Evolutionary conservation across 208 protist species (phyloP).

Genomic region (Trypanosoma melophagium): DNA sequence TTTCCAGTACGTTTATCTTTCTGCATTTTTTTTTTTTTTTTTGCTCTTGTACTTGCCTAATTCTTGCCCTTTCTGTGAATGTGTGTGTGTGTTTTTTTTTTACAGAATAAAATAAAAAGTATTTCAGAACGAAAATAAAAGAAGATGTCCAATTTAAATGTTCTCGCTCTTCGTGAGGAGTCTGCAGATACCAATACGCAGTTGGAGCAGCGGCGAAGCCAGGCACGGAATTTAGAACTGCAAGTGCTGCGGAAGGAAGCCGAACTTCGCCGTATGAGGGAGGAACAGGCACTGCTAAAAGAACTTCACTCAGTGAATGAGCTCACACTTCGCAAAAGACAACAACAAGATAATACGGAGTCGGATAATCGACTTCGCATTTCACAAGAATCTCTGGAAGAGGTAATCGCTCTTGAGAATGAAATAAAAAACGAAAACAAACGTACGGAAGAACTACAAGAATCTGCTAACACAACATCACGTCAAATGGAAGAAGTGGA

Average conservation of each 20-base stretch:
- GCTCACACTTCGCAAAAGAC: slow-evolving; percentile 70
- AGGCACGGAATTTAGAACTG: slow-evolving; percentile 65
- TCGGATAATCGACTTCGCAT: slow-evolving; percentile 46
- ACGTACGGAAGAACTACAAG: slow-evolving; percentile 58
- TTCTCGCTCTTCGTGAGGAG: slow-evolving; percentile 43
- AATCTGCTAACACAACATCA: slow-evolving; percentile 42
- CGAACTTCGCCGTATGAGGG: slow-evolving; percentile 71
- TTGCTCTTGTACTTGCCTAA: too few relatives aligned
- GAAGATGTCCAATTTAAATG: slow-evolving; percentile 53
- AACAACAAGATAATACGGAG: slow-evolving; percentile 18
- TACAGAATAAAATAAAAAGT: slow-evolving; percentile 4
- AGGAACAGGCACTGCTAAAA: slow-evolving; percentile 75
- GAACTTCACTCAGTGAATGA: slow-evolving; percentile 79
- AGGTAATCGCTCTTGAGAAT: slow-evolving; percentile 66
- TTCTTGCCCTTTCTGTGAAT: neutral
- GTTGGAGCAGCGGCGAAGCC: slow-evolving; percentile 51
- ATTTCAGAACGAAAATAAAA: slow-evolving; percentile 3
- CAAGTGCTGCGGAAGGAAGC: slow-evolving; percentile 68
- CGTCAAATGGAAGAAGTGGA: slow-evolving; percentile 64
- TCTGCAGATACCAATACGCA: slow-evolving; percentile 22
- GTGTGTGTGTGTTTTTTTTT: neutral
- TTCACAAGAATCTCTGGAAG: slow-evolving; percentile 50
- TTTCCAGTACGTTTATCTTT: too few relatives aligned
- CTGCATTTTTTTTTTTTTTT: too few relatives aligned
- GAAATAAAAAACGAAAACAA: slow-evolving; percentile 69